Base-by-base conservation (phyloP, 306 rosid genomes). In the Inga leiocalycina region DNA sequence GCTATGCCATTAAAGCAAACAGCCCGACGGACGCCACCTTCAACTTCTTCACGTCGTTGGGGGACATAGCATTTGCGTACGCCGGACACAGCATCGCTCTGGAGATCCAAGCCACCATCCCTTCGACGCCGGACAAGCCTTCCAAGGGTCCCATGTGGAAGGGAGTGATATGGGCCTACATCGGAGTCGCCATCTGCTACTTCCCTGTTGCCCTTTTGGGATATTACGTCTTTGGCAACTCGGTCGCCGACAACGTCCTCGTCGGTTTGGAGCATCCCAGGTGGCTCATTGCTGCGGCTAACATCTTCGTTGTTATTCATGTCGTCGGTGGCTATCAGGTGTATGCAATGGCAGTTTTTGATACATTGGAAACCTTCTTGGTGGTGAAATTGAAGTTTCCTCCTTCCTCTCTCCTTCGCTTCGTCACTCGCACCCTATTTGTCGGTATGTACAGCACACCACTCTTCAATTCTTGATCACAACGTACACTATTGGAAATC, bases 101-200 rank as follows among this genome's bases (percentile, higher is more conserved):
- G 62, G 98, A 95, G 83, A 95, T 95, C 80, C 98, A 95, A 74
- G 98, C 98, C 59, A 95, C 98, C 8, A 95, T 95, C 20, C 98
- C 98, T 43, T 93, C 98, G 0, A 86, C 97, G 0, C 92, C 92
- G 0, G 95, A 95, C 16, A 85, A 81, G 4, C 98, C 98, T 49
- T 93, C 98, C 14, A 95, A 92, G 83, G 92, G 82, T 20, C 94
- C 98, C 2, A 93, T 95, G 98, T 95, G 98, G 98, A 92, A 68
- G 70, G 98, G 98, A 20, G 95, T 84, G 1, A 0, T 92, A 5
- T 88, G 88, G 43, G 97, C 98, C 5, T 95, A 95, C 61, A 1
- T 91, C 3, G 94, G 92, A 11, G 98, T 95, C 10, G 97, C 94
- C 34, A 19, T 93, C 0, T 95, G 98, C 79, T 95, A 95, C 79